phyloP scores from a whole-genome alignment of 371 early-diverging fungal genomes.

The Smittium culicis region DNA sequence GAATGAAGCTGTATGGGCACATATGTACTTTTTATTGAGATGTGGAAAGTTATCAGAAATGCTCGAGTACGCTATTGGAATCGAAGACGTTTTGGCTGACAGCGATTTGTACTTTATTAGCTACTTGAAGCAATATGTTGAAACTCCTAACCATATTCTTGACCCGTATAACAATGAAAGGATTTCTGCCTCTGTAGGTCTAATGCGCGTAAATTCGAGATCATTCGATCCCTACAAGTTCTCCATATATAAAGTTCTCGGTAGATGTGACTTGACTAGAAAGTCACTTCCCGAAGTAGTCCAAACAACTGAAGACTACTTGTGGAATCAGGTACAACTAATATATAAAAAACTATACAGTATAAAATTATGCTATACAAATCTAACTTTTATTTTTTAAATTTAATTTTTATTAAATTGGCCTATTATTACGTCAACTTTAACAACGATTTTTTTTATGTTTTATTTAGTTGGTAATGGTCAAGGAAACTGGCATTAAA shows the following conservation, averaged over 20 bases:
- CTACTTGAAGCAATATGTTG: conserved; percentile 52
- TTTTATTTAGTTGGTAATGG: conserved; percentile 37
- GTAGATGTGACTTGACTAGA: conserved; percentile 61
- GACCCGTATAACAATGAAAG: not conserved
- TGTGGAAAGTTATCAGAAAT: conserved; percentile 53
- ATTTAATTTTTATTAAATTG: conserved; percentile 3
- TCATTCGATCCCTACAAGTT: conserved; percentile 69
- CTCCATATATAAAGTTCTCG: conserved; percentile 71
- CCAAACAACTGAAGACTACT: conserved; percentile 60
- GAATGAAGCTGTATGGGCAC: conserved; percentile 67
- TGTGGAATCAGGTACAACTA: conserved; percentile 58
- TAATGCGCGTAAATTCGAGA: conserved; percentile 14
- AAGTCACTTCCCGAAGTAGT: conserved; percentile 46
- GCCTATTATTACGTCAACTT: not conserved
- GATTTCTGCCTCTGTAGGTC: conserved; percentile 6
- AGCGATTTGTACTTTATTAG: conserved; percentile 43
- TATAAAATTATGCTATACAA: conserved; percentile 6
- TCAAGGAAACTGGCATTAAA: conserved; percentile 38
- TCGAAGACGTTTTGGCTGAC: conserved; percentile 34
- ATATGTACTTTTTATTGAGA: conserved; percentile 60
- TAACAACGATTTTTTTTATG: not conserved
- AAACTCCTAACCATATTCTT: conserved; percentile 18
- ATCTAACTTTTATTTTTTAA: conserved; percentile 3
- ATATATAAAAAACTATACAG: no score
- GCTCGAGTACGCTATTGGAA: conserved; percentile 41